These are phyloP conservation scores for Pseudocercospora fuligena DNA, from an alignment of 2,329 filamentous ascomycete genomes.

Conservation along the genomic window DNA sequence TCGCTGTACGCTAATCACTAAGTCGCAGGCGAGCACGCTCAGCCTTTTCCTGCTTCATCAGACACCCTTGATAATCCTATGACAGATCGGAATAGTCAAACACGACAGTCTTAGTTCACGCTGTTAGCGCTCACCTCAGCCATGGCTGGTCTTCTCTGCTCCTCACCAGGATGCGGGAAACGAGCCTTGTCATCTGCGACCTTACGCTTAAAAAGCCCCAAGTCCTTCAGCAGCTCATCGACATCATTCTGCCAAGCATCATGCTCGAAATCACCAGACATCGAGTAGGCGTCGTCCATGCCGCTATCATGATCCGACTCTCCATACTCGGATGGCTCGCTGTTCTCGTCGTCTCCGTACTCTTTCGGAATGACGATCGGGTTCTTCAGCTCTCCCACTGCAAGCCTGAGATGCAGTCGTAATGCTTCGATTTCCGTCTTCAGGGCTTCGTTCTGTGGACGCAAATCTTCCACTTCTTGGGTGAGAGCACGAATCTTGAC, in stretches of 20 bases:
- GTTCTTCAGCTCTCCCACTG: constrained; percentile 84
- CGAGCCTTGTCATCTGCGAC: constrained; percentile 79
- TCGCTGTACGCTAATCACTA: constrained; percentile 7
- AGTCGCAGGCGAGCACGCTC: constrained; percentile 1
- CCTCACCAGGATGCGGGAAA: constrained; percentile 49
- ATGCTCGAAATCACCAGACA: constrained; percentile 49
- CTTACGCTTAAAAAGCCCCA: constrained; percentile 81
- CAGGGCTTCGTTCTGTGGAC: constrained; percentile 62
- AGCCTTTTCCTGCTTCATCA: background rate
- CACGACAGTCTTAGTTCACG: constrained; percentile 9
- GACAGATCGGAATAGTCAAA: background rate
- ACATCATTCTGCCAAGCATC: constrained; percentile 74
- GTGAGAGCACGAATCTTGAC: constrained; percentile 88
- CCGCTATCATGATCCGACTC: constrained; percentile 63
- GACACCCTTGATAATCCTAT: no score
- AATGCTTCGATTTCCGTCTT: constrained; percentile 78
- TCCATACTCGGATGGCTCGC: constrained; percentile 52
- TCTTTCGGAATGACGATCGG: constrained; percentile 70
- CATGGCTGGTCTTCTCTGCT: constrained; percentile 6
- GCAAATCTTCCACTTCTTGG: constrained; percentile 53
- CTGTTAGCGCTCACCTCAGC: constrained; percentile 10
- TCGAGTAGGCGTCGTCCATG: constrained; percentile 55
- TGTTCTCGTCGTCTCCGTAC: constrained; percentile 40
- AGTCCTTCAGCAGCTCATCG: constrained; percentile 78
- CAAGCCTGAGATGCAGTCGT: constrained; percentile 83